Conservation (phyloP, 192 early-diverging fungal genomes). For the Piromyces sp. region DNA sequence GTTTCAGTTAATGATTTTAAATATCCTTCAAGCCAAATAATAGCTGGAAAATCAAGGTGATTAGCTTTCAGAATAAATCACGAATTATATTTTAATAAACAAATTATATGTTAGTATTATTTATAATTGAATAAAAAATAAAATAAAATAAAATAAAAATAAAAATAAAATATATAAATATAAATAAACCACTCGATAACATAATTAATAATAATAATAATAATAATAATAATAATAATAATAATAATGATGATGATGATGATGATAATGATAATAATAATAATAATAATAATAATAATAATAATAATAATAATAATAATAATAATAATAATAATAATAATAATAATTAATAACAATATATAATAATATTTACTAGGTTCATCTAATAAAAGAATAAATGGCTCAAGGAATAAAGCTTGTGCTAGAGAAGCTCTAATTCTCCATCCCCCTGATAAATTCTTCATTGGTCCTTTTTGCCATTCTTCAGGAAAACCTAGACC, state of each 20-base stretch:
- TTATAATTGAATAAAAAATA: no score
- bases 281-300: no score
- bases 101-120: no score
- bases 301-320: no score
- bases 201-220: no score
- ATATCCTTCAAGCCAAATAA: constrained; percentile 78
- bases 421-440: constrained; percentile 64
- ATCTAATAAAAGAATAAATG: constrained; percentile 64
- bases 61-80: constrained; percentile 24
- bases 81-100: neutral
- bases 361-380: constrained; percentile 43
- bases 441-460: constrained; percentile 20
- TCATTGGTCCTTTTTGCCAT: constrained; percentile 25
- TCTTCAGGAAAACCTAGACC: constrained; percentile 55
- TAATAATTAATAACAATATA: no score
- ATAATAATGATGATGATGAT: no score
- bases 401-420: constrained; percentile 61
- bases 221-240: no score
- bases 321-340: no score
- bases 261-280: no score
- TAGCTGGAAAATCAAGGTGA: constrained; percentile 77
- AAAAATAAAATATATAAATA: no score
- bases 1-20: constrained; percentile 30
- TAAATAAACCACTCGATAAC: no score
- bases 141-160: neutral